Percentiles rank a stretch among this genome's conserved stretches.
These are phyloP conservation scores for Penicillium sp. DNA, from an alignment of 2,329 filamentous ascomycete species.

Conservation along the genomic window DNA sequence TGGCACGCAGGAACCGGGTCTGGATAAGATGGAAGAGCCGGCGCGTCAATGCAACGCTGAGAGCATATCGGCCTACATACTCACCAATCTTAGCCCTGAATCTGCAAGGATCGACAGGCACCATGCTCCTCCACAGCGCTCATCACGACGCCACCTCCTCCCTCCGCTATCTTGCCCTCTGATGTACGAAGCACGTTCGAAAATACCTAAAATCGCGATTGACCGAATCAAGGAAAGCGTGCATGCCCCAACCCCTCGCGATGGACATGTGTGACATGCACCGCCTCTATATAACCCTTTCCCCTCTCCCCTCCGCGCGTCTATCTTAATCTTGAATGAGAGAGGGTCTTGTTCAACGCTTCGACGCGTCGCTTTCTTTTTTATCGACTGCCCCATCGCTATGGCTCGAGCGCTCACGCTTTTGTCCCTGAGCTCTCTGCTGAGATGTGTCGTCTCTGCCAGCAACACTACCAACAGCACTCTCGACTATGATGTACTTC, in stretches of 20 bases:
- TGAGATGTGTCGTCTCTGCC: conserved; percentile 13
- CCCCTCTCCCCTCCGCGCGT: not conserved
- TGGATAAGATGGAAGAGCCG: not conserved
- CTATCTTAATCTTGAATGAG: not conserved
- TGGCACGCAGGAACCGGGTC: not conserved
- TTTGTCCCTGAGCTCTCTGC: conserved; percentile 11
- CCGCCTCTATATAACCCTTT: not conserved
- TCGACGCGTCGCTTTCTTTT: conserved; percentile 5
- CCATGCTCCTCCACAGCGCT: not conserved
- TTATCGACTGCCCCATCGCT: not conserved
- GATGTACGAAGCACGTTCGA: not conserved
- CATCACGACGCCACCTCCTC: not conserved
- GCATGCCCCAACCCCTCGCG: not conserved
- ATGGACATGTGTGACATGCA: not conserved
- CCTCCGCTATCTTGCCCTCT: not conserved
- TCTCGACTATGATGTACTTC: conserved; percentile 38
- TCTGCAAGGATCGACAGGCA: conserved; percentile 15
- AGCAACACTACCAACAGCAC: conserved; percentile 11
- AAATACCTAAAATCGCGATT: not conserved
- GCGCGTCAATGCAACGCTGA: conserved; percentile 8
- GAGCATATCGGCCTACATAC: not conserved
- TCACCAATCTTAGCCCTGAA: conserved; percentile 9
- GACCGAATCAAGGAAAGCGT: not conserved
- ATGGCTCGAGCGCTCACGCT: conserved; percentile 13
- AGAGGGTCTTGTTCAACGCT: not conserved